These are phyloP conservation scores for Fusarium sp. DNA, from an alignment of 2,329 filamentous ascomycete species.

Conservation along the genomic window DNA sequence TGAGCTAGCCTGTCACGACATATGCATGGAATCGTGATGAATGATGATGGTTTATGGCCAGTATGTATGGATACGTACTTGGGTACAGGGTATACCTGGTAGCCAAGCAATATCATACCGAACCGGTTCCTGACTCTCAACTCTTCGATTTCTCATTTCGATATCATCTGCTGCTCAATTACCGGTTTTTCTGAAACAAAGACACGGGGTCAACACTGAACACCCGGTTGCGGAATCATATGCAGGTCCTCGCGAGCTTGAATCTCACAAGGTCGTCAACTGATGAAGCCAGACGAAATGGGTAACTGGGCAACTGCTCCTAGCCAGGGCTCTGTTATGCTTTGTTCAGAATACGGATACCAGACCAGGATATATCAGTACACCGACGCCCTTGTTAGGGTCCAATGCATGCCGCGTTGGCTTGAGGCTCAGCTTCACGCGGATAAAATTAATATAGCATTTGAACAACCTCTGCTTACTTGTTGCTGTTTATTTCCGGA, in stretches of 20 bases:
- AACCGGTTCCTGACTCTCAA: constrained; percentile 10
- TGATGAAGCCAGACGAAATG: background rate
- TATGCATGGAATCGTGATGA: constrained; percentile 31
- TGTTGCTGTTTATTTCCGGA: constrained; percentile 25
- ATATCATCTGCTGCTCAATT: constrained; percentile 3
- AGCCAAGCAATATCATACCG: constrained; percentile 8
- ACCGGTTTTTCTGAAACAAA: constrained; percentile 21
- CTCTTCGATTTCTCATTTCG: constrained; percentile 7
- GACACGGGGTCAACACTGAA: constrained; percentile 6
- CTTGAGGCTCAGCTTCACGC: constrained; percentile 27
- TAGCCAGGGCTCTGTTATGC: background rate
- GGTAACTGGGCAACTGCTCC: background rate
- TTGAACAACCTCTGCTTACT: background rate
- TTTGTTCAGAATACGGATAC: constrained; percentile 2
- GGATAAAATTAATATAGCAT: background rate
- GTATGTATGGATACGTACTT: background rate
- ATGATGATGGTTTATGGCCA: constrained; percentile 27
- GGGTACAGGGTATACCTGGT: constrained; percentile 3
- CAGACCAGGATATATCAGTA: background rate
- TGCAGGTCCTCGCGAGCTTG: constrained; percentile 33
- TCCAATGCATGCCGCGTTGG: constrained; percentile 14
- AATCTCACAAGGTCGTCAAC: background rate
- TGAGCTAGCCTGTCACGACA: constrained; percentile 15
- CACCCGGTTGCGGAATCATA: constrained; percentile 25
- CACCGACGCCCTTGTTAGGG: constrained; percentile 1